Base-by-base conservation (phyloP, 169 alveolate genomes). In the Ichthyophthirius multifiliis region DNA sequence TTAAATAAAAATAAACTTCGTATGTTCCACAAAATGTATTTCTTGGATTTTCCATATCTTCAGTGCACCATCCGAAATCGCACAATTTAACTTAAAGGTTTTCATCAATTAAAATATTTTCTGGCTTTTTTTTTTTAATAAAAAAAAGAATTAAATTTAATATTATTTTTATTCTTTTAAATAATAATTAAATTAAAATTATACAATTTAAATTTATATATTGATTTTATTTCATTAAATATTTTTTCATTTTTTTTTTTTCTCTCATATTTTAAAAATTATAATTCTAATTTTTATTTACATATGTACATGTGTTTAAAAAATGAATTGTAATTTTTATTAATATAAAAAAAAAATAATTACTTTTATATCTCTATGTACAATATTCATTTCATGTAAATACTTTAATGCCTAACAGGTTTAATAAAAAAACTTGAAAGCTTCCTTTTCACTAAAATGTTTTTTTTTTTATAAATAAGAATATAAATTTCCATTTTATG, bases 61-160 rank as follows among this genome's bases (percentile, higher is more conserved):
- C 83, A 1, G 89, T 90, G 64, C 95, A 90, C 95, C 95, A 90
- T 7, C 95, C 95, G 18, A 90, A 90, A 85, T 90, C 95, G 31
- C 95, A 90, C 1, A 90, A 77, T 64, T 90, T 90, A 5, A 90
- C 62, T 18, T 73, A 75, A 47, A 65, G 46, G 47, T 86, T 82
- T 20, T 74, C 75, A 30, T 82, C 84, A 15, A 90, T 45, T n/a
- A 90, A 64, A 20, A 90, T 30, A 71, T 90, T 90, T 64, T 90
- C 95, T 15, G 95, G 95, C 86, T 82, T 48, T 76, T 71, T 44
- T 74, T 77, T 18, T 39, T 0, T 44, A 74, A 73, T 75, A 75
- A 75, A 10, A 18, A 37, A 41, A 4, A 12, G 18, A 9, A n/a
- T 1, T 65, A 20, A 48, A 5, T 1, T 20, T n/a, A 16, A 48